Evolutionary conservation across 2,329 filamentous ascomycete species (phyloP).

Genomic region (Simplicillium aogashimaense): DNA sequence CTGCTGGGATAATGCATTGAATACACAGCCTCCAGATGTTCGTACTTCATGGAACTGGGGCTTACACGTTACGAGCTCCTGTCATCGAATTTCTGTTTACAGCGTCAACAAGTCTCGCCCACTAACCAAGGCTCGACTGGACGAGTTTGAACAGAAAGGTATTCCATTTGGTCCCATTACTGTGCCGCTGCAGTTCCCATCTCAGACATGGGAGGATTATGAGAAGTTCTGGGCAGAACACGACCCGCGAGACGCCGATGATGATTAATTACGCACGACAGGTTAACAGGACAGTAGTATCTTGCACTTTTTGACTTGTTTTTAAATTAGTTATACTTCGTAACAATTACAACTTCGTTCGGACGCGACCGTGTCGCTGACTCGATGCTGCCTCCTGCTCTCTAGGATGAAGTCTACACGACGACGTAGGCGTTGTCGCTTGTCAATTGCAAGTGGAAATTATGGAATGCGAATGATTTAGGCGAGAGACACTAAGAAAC

Average conservation of each 20-base stretch:
- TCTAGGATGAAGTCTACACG: too few species aligned
- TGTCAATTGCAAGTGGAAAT: too few species aligned
- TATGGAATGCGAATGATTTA: too few species aligned
- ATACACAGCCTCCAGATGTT: slow-evolving; percentile 48
- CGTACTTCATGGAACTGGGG: slow-evolving; percentile 55
- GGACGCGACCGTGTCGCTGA: too few species aligned
- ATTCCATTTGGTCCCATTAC: slow-evolving; percentile 43
- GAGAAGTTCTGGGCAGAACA: slow-evolving; percentile 17
- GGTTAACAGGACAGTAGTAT: too few species aligned
- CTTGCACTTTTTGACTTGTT: too few species aligned
- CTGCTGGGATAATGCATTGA: slow-evolving; percentile 53
- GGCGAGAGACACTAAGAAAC: too few species aligned
- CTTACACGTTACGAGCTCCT: slow-evolving; percentile 53
- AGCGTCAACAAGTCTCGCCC: slow-evolving; percentile 47
- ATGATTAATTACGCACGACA: not conserved
- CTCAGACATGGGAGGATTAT: slow-evolving; percentile 40
- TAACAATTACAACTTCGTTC: too few species aligned
- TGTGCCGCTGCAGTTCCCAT: slow-evolving; percentile 36
- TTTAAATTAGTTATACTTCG: too few species aligned
- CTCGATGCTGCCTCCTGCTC: too few species aligned
- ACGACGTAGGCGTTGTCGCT: too few species aligned
- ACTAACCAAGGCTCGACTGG: slow-evolving; percentile 36
- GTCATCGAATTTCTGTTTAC: slow-evolving; percentile 51
- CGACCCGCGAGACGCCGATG: slow-evolving; percentile 17
- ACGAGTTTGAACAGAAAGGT: slow-evolving; percentile 37